Percentiles rank a stretch among this genome's conserved stretches.
phyloP scores from a whole-genome alignment of 1,284 basidiomycete species.

The Ustilago sp. region DNA sequence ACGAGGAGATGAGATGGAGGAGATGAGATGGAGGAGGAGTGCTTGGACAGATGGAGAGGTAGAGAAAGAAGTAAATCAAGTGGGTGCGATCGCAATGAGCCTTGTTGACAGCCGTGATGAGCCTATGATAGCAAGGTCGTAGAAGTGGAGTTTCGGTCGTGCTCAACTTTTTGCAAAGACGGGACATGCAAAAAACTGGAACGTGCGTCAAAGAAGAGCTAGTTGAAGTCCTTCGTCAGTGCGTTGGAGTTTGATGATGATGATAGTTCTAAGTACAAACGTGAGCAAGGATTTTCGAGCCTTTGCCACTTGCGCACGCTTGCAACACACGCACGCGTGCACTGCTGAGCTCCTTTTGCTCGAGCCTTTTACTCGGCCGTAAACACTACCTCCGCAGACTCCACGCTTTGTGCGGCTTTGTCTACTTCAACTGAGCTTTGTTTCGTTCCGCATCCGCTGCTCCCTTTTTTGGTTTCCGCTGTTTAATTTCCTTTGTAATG shows the following conservation, averaged over 20 bases:
- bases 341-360: too few species aligned
- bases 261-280: too few species aligned
- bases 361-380: too few species aligned
- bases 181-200: slow-evolving; percentile 22
- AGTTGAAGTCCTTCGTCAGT: too few species aligned
- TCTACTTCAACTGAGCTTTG: too few species aligned
- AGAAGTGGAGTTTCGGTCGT: neutral
- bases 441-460: slow-evolving; percentile 25
- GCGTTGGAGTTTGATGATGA: too few species aligned
- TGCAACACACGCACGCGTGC: too few species aligned
- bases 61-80: neutral
- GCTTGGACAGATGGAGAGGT: neutral
- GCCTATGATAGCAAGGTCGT: neutral
- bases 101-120: neutral
- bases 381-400: too few species aligned
- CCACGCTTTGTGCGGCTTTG: too few species aligned
- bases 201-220: slow-evolving; percentile 37
- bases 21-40: neutral
- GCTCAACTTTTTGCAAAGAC: slow-evolving; percentile 2
- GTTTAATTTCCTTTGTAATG: neutral
- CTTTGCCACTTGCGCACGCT: too few species aligned
- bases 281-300: too few species aligned
- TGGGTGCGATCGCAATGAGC: too few species aligned
- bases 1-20: slow-evolving; percentile 1
- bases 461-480: neutral